Evolutionary conservation across 2,329 filamentous ascomycete genomes (phyloP).

Genomic region (Colletotrichum eleusines): DNA sequence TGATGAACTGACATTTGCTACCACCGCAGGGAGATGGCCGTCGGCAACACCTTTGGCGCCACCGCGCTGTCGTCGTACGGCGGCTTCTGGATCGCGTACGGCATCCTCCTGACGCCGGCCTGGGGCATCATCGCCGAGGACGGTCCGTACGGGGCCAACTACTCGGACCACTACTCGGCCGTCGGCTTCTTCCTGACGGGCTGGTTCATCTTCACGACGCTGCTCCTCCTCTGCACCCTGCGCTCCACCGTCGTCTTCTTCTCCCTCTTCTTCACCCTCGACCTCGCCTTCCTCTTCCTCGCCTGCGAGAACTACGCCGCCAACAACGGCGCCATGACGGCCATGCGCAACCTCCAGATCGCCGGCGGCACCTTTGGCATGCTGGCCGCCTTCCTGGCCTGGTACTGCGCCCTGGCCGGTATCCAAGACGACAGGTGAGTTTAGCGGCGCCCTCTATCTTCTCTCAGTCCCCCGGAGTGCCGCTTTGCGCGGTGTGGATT

Average conservation of each 20-base stretch:
- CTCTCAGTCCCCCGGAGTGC: not conserved
- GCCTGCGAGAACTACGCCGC: conserved; percentile 70
- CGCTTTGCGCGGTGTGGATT: conserved; percentile 19
- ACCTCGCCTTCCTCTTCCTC: conserved; percentile 80
- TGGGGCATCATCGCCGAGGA: conserved; percentile 68
- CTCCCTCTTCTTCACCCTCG: conserved; percentile 80
- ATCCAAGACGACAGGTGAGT: conserved; percentile 77
- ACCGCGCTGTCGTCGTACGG: conserved; percentile 86
- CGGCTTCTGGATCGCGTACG: conserved; percentile 85
- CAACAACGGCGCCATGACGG: conserved; percentile 62
- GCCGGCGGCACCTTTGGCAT: conserved; percentile 86
- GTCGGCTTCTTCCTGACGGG: conserved; percentile 81
- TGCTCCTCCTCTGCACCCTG: conserved; percentile 80
- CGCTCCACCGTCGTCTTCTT: conserved; percentile 84
- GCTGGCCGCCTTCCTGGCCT: conserved; percentile 82
- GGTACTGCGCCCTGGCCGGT: conserved; percentile 89
- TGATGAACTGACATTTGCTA: too few relatives aligned
- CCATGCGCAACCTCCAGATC: conserved; percentile 68
- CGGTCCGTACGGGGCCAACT: conserved; percentile 60
- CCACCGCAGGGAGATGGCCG: conserved; percentile 82
- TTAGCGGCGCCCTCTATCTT: not conserved
- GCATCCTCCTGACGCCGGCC: conserved; percentile 75
- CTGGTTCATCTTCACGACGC: conserved; percentile 88
- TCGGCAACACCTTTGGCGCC: conserved; percentile 89
- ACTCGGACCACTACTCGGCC: conserved; percentile 66